phyloP scores from a whole-genome alignment of 2,329 filamentous ascomycete species.

The Iodosphaeria phyllophila region DNA sequence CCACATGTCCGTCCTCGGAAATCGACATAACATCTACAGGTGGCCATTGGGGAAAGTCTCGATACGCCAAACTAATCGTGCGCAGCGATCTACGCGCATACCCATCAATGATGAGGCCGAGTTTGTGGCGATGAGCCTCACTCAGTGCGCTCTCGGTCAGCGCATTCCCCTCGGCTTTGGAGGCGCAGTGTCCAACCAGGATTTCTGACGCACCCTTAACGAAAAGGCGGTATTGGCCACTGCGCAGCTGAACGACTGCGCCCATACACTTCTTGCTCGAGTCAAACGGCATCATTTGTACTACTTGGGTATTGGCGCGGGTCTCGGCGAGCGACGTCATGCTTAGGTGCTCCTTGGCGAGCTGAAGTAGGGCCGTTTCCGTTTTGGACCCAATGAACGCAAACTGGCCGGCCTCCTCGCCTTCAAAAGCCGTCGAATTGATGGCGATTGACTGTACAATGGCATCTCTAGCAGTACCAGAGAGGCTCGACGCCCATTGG shows the following conservation, averaged over 20 bases:
- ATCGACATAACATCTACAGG: constrained; percentile 45
- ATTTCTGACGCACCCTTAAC: constrained; percentile 40
- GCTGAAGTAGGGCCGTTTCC: constrained; percentile 31
- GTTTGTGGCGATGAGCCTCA: constrained; percentile 31
- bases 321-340: constrained; percentile 25
- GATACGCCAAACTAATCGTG: constrained; percentile 57
- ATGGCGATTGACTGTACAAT: constrained; percentile 27
- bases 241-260: constrained; percentile 28
- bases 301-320: constrained; percentile 24
- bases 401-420: constrained; percentile 22
- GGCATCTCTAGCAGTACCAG: constrained; percentile 13
- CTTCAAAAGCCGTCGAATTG: constrained; percentile 40
- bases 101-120: constrained; percentile 35
- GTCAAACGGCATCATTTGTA: constrained; percentile 34
- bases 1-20: constrained; percentile 39
- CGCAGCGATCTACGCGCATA: constrained; percentile 51
- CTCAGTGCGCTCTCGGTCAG: constrained; percentile 31
- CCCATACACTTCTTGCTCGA: constrained; percentile 37
- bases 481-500: constrained; percentile 13
- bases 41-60: constrained; percentile 55
- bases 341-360: constrained; percentile 29
- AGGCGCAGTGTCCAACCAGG: constrained; percentile 23
- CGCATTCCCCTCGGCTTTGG: constrained; percentile 11
- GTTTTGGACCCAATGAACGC: constrained; percentile 37
- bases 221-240: constrained; percentile 26